Evolutionary conservation across 2,329 filamentous ascomycete genomes (phyloP).

Genomic region (Hyphodiscus sp.): DNA sequence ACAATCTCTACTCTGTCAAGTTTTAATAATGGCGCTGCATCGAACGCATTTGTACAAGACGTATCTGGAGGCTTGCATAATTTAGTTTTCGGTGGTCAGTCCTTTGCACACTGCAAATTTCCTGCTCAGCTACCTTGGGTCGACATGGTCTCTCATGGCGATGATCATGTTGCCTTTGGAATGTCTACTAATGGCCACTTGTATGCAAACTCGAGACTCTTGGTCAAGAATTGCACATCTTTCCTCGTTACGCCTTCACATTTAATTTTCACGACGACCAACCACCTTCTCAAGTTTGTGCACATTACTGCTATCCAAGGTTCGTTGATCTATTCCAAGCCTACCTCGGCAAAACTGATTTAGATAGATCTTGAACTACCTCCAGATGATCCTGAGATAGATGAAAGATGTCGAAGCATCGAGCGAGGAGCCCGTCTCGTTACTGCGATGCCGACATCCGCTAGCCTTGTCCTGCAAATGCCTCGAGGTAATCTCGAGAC

Average conservation of each 20-base stretch:
- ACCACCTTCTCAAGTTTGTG: slow-evolving; percentile 90
- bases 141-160: slow-evolving; percentile 22
- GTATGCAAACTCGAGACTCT: slow-evolving; percentile 65
- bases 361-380: slow-evolving; percentile 72
- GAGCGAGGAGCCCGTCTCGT: slow-evolving; percentile 84
- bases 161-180: slow-evolving; percentile 38
- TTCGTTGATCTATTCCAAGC: slow-evolving; percentile 32
- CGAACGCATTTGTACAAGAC: slow-evolving; percentile 25
- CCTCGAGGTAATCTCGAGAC: slow-evolving; percentile 93
- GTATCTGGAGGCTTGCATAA: slow-evolving; percentile 24
- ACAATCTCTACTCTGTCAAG: slow-evolving; percentile 21
- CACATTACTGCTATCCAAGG: slow-evolving; percentile 64
- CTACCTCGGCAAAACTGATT: not conserved
- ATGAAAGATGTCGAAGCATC: slow-evolving; percentile 86
- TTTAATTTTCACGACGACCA: slow-evolving; percentile 85
- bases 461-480: slow-evolving; percentile 87
- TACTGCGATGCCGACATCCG: slow-evolving; percentile 81
- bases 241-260: slow-evolving; percentile 77
- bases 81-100: slow-evolving; percentile 22
- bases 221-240: slow-evolving; percentile 87
- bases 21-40: slow-evolving; percentile 17
- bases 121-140: slow-evolving; percentile 30
- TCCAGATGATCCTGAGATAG: slow-evolving; percentile 79
- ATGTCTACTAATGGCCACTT: slow-evolving; percentile 71
- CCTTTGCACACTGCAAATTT: slow-evolving; percentile 23